Percentiles rank a stretch among this genome's conserved stretches.
Conservation (phyloP, 2,329 filamentous ascomycete genomes). For the Sporothrix schenckii region DNA sequence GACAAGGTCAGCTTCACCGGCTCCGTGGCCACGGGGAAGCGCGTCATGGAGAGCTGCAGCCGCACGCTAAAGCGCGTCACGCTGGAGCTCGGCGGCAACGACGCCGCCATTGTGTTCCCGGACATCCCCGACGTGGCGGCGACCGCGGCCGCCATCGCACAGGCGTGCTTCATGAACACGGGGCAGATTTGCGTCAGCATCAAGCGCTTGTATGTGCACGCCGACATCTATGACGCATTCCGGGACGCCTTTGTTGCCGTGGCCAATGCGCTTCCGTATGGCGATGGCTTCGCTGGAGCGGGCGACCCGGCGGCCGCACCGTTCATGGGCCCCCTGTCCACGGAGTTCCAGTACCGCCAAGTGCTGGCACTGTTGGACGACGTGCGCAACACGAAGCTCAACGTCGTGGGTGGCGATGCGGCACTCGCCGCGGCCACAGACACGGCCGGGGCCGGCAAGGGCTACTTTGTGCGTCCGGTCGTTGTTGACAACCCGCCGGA, state of each 20-base stretch:
- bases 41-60: conserved; percentile 59
- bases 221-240: conserved; percentile 54
- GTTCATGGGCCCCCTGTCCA: conserved; percentile 59
- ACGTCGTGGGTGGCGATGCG: conserved; percentile 34
- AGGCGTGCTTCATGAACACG: conserved; percentile 19
- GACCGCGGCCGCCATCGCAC: conserved; percentile 39
- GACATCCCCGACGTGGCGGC: conserved; percentile 49
- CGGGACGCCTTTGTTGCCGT: conserved; percentile 51
- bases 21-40: conserved; percentile 62
- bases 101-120: conserved; percentile 48
- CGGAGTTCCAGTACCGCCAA: conserved; percentile 60
- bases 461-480: conserved; percentile 61
- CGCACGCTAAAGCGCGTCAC: conserved; percentile 63
- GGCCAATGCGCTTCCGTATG: conserved; percentile 48
- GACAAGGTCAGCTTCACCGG: conserved; percentile 68
- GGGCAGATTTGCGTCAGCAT: conserved; percentile 54
- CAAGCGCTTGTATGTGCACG: conserved; percentile 57
- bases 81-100: conserved; percentile 55
- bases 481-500: conserved; percentile 63
- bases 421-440: conserved; percentile 36
- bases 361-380: conserved; percentile 56
- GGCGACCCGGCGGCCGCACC: conserved; percentile 40
- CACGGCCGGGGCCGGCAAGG: conserved; percentile 41
- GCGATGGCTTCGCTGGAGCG: conserved; percentile 44
- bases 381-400: conserved; percentile 52